Conservation (phyloP, 805 yeast species). For the Pachysolen tannophilus region DNA sequence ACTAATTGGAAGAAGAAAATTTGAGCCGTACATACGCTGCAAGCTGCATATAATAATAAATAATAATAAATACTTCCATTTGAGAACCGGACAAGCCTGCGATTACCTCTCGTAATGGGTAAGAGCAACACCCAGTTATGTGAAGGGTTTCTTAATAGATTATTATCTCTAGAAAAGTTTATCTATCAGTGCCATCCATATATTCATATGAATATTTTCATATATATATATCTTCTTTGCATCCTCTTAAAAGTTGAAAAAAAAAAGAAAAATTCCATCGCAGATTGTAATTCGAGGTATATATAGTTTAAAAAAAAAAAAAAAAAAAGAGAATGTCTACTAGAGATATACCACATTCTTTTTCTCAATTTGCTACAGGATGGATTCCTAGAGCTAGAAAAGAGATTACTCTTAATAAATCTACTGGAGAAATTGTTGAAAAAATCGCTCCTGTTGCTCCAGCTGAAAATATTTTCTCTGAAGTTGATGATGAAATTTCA, state of each 20-base stretch:
- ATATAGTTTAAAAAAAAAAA: too few relatives aligned
- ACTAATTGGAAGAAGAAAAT: too few relatives aligned
- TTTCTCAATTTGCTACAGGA: constrained; percentile 28
- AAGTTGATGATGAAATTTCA: constrained; percentile 20
- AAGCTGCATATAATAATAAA: too few relatives aligned
- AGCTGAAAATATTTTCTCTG: constrained; percentile 9
- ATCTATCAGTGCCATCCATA: constrained; percentile 13
- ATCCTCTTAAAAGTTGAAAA: too few relatives aligned
- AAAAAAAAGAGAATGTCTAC: constrained; percentile 15
- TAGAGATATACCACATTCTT: constrained; percentile 44
- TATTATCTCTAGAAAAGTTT: constrained; percentile 65
- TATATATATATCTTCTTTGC: too few relatives aligned
- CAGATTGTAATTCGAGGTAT: not conserved
- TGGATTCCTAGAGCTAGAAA: constrained; percentile 33
- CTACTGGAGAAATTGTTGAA: constrained; percentile 10
- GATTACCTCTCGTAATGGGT: too few relatives aligned
- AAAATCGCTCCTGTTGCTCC: constrained; percentile 12
- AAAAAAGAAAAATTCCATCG: not conserved
- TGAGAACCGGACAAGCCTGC: too few relatives aligned
- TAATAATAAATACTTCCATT: too few relatives aligned
- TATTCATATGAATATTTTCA: constrained; percentile 9
- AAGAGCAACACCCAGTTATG: too few relatives aligned
- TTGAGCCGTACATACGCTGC: too few relatives aligned
- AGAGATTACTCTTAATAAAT: constrained; percentile 34
- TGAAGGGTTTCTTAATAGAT: too few relatives aligned